Evolutionary conservation across 163 green algal species (phyloP), one percentile per base, ranked within the genome.

Genomic region (Coccomyxa subellipsoidea): DNA sequence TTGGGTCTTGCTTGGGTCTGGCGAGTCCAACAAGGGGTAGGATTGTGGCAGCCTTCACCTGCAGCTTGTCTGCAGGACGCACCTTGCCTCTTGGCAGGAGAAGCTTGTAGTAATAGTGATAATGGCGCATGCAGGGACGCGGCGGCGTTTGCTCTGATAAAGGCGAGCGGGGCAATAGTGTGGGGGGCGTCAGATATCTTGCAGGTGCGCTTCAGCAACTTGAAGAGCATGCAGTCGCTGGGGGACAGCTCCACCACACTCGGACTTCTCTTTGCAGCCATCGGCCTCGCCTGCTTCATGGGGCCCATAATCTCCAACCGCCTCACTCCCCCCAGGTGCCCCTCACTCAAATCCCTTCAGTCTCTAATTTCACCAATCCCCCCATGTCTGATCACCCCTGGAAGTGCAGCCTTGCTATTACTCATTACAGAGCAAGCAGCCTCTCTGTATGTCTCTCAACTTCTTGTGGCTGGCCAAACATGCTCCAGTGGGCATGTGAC

Each of bases 201-300:
- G n/a, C 38, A 82, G 29, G 59, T 76, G 72, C 59, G 72, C 80
- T 86, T 87, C 35, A 77, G n/a, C 25, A 72, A 87, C 47, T 81
- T 90, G 78, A 53, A 54, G 0, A n/a, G 10, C 36, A 90, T 92
- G 88, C 88, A 92, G 81, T 35, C 27, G 0, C 38, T 87, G 38
- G 85, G 85, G 0, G 83, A 86, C 53, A 35, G 36, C 12, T 69
- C 73, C 6, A 38, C 76, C 12, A 90, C 89, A 0, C 73, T 92
- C 39, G 90, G 90, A 37, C 47, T 89, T 54, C 83, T 92, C 18
- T 93, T 92, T 86, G 86, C 82, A 18, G 66, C 36, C 47, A 86
- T 90, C 3, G 90, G 90, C n/a, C 29, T 92, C 3, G 89, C 81
- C 47, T 91, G 85, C 77, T 88, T 92, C 38, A 73, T 92, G 27